phyloP scores from a whole-genome alignment of 257 asterid genomes.

The Nicotiana otophora region DNA sequence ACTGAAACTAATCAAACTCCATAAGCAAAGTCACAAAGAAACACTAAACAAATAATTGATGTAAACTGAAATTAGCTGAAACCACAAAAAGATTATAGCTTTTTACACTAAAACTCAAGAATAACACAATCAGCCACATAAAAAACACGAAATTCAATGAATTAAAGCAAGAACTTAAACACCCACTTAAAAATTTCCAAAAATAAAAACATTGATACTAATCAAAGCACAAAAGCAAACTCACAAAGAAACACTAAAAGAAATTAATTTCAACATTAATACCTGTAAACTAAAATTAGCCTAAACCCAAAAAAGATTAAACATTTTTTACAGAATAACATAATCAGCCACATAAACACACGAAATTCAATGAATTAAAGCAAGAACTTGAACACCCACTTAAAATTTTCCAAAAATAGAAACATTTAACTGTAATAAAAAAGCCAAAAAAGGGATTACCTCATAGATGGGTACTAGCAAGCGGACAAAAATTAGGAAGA shows the following conservation, averaged over 20 bases:
- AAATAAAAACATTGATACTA: background rate
- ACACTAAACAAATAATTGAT: background rate
- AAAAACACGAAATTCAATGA: too few relatives aligned
- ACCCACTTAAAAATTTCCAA: background rate
- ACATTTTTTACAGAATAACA: background rate
- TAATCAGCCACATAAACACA: background rate
- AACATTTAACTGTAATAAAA: background rate
- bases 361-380: background rate
- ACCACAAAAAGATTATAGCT: constrained; percentile 8
- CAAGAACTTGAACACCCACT: background rate
- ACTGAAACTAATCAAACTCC: background rate
- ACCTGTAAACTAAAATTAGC: background rate
- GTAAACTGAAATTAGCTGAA: background rate
- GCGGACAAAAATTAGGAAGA: background rate
- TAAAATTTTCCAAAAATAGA: background rate
- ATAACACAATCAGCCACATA: background rate
- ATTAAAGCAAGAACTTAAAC: background rate
- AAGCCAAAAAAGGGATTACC: constrained; percentile 4
- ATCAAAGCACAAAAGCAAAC: background rate
- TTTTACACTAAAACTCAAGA: background rate
- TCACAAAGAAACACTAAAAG: background rate
- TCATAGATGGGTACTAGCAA: constrained; percentile 11
- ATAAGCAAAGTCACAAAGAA: background rate
- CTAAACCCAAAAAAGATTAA: constrained; percentile 6
- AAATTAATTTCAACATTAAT: background rate